Conservation (phyloP, 116 monocot species). For the Thalassia testudinum region DNA sequence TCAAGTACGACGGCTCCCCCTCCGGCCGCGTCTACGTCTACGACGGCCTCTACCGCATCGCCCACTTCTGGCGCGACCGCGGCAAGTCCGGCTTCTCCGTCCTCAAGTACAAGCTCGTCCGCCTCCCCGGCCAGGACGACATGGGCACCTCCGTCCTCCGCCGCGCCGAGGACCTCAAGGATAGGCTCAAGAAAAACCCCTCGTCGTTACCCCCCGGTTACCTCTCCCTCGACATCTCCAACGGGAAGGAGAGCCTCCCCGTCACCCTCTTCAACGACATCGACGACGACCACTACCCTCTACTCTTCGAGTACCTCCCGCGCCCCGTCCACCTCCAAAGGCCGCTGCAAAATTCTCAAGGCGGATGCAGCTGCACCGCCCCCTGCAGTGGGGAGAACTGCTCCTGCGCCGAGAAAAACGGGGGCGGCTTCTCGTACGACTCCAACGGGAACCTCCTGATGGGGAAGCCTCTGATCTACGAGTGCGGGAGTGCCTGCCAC, state of each 20-base stretch:
- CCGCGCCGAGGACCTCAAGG: slow-evolving; percentile 36
- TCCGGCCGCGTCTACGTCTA: slow-evolving; percentile 57
- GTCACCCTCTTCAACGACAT: slow-evolving; percentile 62
- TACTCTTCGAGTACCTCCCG: slow-evolving; percentile 50
- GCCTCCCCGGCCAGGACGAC: slow-evolving; percentile 63
- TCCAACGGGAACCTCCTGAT: slow-evolving; percentile 27
- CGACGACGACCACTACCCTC: slow-evolving; percentile 58
- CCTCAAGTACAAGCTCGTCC: slow-evolving; percentile 66
- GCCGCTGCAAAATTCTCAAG: slow-evolving; percentile 3
- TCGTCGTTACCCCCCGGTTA: slow-evolving; percentile 15
- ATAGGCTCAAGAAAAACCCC: slow-evolving; percentile 8
- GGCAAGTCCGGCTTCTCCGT: slow-evolving; percentile 84
- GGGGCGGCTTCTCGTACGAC: slow-evolving; percentile 46
- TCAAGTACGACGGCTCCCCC: slow-evolving; percentile 33
- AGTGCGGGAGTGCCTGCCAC: slow-evolving; percentile 39
- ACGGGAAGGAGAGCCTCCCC: slow-evolving; percentile 44
- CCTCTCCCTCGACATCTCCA: slow-evolving; percentile 50
- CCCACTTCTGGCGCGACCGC: slow-evolving; percentile 52
- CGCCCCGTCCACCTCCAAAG: slow-evolving; percentile 25
- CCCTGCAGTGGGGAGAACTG: slow-evolving; percentile 2
- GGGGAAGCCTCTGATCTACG: slow-evolving; percentile 53
- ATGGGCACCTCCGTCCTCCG: slow-evolving; percentile 57
- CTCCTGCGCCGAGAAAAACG: slow-evolving; percentile 34
- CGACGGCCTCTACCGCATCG: slow-evolving; percentile 71
- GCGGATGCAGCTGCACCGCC: slow-evolving; percentile 4